Evolutionary conservation across 495 filamentous ascomycete genomes (phyloP).

Genomic region (Cetradonia linearis): DNA sequence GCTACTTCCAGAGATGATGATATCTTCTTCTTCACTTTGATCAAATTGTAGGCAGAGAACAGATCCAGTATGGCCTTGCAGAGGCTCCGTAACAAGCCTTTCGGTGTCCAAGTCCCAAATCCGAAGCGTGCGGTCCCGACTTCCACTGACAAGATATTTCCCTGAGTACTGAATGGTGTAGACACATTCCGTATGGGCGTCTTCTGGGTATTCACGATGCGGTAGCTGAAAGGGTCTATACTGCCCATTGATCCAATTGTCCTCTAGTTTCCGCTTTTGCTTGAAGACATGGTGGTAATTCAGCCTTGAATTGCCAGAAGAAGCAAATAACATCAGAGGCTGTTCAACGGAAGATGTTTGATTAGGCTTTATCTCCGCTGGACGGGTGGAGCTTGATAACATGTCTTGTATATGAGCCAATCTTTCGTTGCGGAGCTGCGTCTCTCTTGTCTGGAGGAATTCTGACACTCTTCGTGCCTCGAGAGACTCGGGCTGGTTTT

Average conservation of each 20-base stretch:
- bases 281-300: conserved; percentile 87
- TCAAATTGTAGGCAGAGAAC: conserved; percentile 97
- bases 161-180: conserved; percentile 85
- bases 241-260: conserved; percentile 78
- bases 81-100: conserved; percentile 57
- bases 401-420: too few species aligned
- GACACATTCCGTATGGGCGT: conserved; percentile 85
- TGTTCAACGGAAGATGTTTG: neutral
- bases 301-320: conserved; percentile 32
- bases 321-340: conserved; percentile 15
- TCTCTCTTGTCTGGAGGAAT: neutral
- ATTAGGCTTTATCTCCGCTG: neutral
- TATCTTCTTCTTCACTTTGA: conserved; percentile 75
- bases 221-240: conserved; percentile 84
- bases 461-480: neutral
- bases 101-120: conserved; percentile 84
- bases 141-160: conserved; percentile 85
- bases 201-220: conserved; percentile 65
- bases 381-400: neutral
- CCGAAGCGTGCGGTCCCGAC: conserved; percentile 75
- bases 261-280: conserved; percentile 72
- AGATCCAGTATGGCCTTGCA: conserved; percentile 70
- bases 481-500: neutral
- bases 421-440: conserved; percentile 2
- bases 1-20: conserved; percentile 88